Base-by-base conservation (phyloP, 495 filamentous ascomycete genomes). In the Penicillium cataractarum region DNA sequence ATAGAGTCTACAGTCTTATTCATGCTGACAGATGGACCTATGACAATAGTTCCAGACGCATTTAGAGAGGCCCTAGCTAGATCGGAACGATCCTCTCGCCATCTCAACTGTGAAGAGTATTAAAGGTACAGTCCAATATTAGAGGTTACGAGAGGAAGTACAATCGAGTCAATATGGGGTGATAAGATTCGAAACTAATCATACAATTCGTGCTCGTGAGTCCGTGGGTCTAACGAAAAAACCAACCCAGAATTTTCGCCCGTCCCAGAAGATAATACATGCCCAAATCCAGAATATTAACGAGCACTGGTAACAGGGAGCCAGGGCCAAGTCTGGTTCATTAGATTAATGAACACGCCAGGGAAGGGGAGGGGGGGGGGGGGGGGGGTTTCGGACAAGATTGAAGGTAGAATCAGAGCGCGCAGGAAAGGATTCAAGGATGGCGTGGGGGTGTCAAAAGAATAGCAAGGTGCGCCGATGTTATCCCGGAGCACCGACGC, bases 251-350 rank as follows among this genome's bases (percentile, higher is more conserved):
- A 68, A 58, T 63, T 70, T 68, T 70, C 55, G 65, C 67, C 67
- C 62, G 63, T 73, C 73, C 70, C 70, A 75, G 68, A 65, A 68
- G 37, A 74, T 78, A 73, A 74, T 76, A 74, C 73, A 74, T 66
- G 71, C 71, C 71, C 73, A 77, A 62, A 63, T 65, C 55, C 32
- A 66, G 33, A 62, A 54, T 63, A 22, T 37, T 54, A 29, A 37
- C 37, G 17, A 44, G 32, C 65, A 65, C 71, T 66, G 66, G 66
- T 69, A 62, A 46, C 59, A 55, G 24, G 59, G 53, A 71, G 71
- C 64, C 66, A 67, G 62, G 61, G 64, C 57, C 46, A 51, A 31
- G 60, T 60, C 58, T 60, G 61, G 57, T 70, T 58, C 69, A 64
- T 66, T 63, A 60, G 15, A 59, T 63, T 59, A 65, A 62, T 64